Evolutionary conservation across 2,329 filamentous ascomycete species (phyloP).

Genomic region (Botryotinia globosa): DNA sequence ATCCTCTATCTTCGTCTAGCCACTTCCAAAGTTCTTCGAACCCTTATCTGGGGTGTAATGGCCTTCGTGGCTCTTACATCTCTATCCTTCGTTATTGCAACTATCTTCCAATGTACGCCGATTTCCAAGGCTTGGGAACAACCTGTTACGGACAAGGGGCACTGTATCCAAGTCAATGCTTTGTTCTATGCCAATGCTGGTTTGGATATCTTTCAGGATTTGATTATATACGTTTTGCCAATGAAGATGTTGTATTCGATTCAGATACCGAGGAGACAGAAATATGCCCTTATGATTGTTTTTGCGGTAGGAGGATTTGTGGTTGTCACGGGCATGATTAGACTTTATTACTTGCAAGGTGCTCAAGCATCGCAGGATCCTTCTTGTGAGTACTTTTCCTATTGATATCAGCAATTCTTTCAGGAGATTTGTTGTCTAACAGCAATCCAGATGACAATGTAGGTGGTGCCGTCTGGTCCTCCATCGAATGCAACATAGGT

Average conservation of each 20-base stretch:
- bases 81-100: background rate
- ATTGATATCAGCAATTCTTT: background rate
- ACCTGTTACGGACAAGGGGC: background rate
- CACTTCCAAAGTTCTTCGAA: conserved; percentile 1
- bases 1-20: conserved; percentile 14
- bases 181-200: conserved; percentile 17
- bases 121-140: conserved; percentile 7
- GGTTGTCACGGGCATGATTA: background rate
- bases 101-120: conserved; percentile 16
- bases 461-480: conserved; percentile 9
- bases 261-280: conserved; percentile 14
- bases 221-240: conserved; percentile 9
- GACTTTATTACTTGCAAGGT: conserved; percentile 16
- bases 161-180: conserved; percentile 1
- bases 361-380: conserved; percentile 11
- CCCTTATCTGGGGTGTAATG: background rate
- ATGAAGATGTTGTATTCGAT: conserved; percentile 16
- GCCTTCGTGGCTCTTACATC: conserved; percentile 5
- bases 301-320: conserved; percentile 18
- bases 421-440: background rate
- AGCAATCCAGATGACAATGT: conserved; percentile 1
- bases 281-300: conserved; percentile 8
- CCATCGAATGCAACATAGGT: conserved; percentile 16
- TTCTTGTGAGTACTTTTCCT: conserved; percentile 7
- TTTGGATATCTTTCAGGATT: conserved; percentile 10